phyloP scores from a whole-genome alignment of 2,329 filamentous ascomycete species.

The Sporothrix brasiliensis region DNA sequence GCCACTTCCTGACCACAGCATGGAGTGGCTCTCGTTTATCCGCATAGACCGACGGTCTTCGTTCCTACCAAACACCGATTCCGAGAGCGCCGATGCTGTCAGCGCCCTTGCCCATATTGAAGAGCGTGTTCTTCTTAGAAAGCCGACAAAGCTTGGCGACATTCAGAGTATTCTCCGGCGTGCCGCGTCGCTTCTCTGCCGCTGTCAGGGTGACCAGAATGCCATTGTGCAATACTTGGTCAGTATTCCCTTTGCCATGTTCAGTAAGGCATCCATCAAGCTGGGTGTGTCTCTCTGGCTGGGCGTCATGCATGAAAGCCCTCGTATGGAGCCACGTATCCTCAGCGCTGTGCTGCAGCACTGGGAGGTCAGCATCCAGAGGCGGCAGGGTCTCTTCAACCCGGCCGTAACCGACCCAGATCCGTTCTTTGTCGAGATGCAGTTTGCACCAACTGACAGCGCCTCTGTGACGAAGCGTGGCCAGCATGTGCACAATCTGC shows the following conservation, averaged over 20 bases:
- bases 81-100: constrained; percentile 60
- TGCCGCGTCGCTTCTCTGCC: constrained; percentile 84
- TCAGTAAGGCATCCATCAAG: constrained; percentile 94
- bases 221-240: constrained; percentile 86
- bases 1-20: constrained; percentile 67
- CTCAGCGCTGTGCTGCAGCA: constrained; percentile 84
- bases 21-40: constrained; percentile 66
- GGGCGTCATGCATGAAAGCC: constrained; percentile 95
- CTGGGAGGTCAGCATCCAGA: constrained; percentile 83
- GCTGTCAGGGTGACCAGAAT: constrained; percentile 67
- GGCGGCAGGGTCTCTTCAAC: constrained; percentile 80
- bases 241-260: constrained; percentile 86
- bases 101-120: constrained; percentile 74
- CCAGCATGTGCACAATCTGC: constrained; percentile 76
- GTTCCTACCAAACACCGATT: constrained; percentile 55
- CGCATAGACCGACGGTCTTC: constrained; percentile 57
- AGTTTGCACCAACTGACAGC: constrained; percentile 90
- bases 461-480: constrained; percentile 72
- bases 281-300: constrained; percentile 95
- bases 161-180: constrained; percentile 80
- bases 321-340: constrained; percentile 81
- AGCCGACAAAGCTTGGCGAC: constrained; percentile 70
- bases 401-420: constrained; percentile 72
- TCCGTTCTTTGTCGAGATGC: constrained; percentile 87
- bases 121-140: constrained; percentile 67